phyloP scores from a whole-genome alignment of 1,284 basidiomycete genomes.

The Trametes versicolor region DNA sequence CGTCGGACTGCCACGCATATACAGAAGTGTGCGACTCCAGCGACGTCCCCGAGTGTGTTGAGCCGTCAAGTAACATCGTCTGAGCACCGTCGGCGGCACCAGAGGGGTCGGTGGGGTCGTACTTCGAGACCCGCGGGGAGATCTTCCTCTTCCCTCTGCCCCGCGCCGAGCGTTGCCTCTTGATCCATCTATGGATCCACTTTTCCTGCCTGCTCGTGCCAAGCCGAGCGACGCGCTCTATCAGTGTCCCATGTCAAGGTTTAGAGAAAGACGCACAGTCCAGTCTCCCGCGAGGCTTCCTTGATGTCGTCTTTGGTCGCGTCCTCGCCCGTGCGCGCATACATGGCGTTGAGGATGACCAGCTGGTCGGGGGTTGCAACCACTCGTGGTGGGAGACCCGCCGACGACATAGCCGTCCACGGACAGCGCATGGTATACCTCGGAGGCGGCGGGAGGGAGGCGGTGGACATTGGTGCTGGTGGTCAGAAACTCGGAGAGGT shows the following conservation, averaged over 20 bases:
- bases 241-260: not conserved
- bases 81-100: not conserved
- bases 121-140: not conserved
- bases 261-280: conserved; percentile 32
- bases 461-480: not conserved
- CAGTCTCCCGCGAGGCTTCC: conserved; percentile 31
- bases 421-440: conserved; percentile 17
- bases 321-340: conserved; percentile 25
- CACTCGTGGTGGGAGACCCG: conserved; percentile 17
- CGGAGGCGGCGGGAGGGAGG: not conserved
- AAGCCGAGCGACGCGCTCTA: not conserved
- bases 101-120: not conserved
- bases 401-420: conserved; percentile 6
- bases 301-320: conserved; percentile 32
- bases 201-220: conserved; percentile 25
- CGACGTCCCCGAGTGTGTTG: not conserved
- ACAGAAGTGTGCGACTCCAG: not conserved
- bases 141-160: conserved; percentile 16
- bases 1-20: not conserved
- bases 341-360: conserved; percentile 25
- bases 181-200: conserved; percentile 40
- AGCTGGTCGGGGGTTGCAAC: conserved; percentile 33
- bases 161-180: conserved; percentile 20
- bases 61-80: not conserved
- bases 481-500: not conserved